phyloP scores from a whole-genome alignment of 2,329 filamentous ascomycete genomes.

The Fusarium sp. region DNA sequence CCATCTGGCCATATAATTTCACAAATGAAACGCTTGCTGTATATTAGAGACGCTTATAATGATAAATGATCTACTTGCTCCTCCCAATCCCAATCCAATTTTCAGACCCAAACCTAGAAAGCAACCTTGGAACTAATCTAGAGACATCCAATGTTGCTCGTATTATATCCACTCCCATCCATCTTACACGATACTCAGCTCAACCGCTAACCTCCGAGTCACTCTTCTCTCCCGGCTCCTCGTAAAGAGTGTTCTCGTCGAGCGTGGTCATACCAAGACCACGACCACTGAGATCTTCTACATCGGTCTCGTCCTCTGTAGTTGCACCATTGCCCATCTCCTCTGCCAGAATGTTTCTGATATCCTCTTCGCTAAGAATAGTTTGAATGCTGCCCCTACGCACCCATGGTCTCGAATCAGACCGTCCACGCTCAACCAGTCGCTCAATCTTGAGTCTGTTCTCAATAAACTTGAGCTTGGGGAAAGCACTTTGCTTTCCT shows the following conservation, averaged over 20 bases:
- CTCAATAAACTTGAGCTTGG: slow-evolving; percentile 88
- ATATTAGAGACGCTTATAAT: slow-evolving; percentile 3
- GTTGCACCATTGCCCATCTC: slow-evolving; percentile 46
- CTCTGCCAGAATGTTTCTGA: slow-evolving; percentile 58
- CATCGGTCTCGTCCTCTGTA: slow-evolving; percentile 51
- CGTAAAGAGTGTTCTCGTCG: slow-evolving; percentile 38
- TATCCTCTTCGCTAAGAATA: slow-evolving; percentile 69
- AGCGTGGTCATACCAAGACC: slow-evolving; percentile 43
- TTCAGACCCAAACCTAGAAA: slow-evolving; percentile 7
- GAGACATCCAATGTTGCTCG: neutral
- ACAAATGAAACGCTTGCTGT: slow-evolving; percentile 17
- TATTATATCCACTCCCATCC: neutral
- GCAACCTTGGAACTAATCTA: neutral
- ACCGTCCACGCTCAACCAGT: slow-evolving; percentile 66
- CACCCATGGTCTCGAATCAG: slow-evolving; percentile 60
- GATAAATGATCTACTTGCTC: slow-evolving; percentile 7
- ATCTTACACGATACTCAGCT: neutral
- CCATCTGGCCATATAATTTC: neutral
- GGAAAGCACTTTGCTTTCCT: slow-evolving; percentile 88
- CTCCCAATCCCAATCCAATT: slow-evolving; percentile 1
- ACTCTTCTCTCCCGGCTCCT: slow-evolving; percentile 37
- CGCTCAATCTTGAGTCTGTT: slow-evolving; percentile 89
- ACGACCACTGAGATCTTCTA: slow-evolving; percentile 42
- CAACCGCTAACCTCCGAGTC: slow-evolving; percentile 19
- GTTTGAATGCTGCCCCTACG: slow-evolving; percentile 65